Evolutionary conservation across 345 rosid genomes (phyloP), one percentile per base, ranked within the genome.

Genomic region (Rhizophora apiculata): DNA sequence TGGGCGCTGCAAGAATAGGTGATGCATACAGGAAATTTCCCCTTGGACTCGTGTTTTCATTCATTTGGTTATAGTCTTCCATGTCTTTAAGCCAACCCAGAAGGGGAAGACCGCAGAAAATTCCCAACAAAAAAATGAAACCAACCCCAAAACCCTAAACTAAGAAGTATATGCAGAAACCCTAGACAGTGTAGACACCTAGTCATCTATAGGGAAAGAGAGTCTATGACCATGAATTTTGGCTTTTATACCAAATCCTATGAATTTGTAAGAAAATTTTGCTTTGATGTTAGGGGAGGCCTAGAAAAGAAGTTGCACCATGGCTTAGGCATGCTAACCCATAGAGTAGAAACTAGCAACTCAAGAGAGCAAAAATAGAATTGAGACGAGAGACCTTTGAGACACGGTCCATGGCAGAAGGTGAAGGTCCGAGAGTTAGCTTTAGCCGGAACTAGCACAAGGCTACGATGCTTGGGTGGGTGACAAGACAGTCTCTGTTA

Each of bases 1-100:
- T 76, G 7, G 82, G 80, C 34, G 82, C 84, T 49, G 82, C 86
- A 67, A 81, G 82, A 72, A 83, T 74, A 24, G 78, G 78, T 16
- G 84, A 73, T 59, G 89, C 76, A 63, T 90, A 93, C 74, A 93
- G 78, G 90, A 93, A 90, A 84, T 82, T 88, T 39, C 81, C 93
- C 71, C 89, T 81, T 11, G 84, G 68, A 68, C 85, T 74, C 32
- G 76, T 81, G 71, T 81, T 85, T 69, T 81, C 89, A 74, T 72
- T 85, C 72, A 89, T 77, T 60, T 86, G 92, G 58, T 80, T 86
- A 37, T 84, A 94, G 61, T 85, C 93, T 77, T 89, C 96, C 98
- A 94, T 93, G 30, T 22, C 18, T 53, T 27, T n/a, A 19, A 34
- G 34, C 61, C 60, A 60, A 72, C 68, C 83, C 76, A 70, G 69